Conservation (phyloP, 139 green algal genomes). For the Chlorella sp. region DNA sequence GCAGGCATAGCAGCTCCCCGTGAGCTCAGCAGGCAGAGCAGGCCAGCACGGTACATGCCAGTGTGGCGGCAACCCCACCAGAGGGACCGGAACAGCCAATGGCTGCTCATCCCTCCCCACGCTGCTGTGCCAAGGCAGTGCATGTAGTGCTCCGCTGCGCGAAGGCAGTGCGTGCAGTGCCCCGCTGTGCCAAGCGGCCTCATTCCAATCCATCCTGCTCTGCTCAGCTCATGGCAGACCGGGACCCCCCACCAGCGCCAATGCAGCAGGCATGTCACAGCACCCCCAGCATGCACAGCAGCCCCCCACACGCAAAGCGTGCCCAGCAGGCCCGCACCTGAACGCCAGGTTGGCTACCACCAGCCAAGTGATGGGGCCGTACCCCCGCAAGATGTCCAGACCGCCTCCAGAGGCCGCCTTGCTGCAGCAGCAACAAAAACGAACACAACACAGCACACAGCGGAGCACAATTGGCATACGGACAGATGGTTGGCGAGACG, state of each 20-base stretch:
- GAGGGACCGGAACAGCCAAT: no score
- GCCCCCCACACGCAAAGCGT: background rate
- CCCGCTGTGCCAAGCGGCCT: background rate
- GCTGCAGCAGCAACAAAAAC: background rate
- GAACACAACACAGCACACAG: background rate
- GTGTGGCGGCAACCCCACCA: no score
- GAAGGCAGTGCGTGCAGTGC: no score
- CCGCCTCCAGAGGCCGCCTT: background rate
- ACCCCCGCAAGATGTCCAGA: slow-evolving; percentile 51
- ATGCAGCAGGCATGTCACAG: background rate
- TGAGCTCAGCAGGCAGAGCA: background rate
- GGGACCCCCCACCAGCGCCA: no score
- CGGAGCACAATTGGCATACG: no score
- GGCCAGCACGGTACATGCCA: background rate
- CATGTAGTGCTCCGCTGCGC: no score
- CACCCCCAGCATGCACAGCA: background rate
- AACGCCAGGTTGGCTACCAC: slow-evolving; percentile 71
- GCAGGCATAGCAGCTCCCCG: background rate
- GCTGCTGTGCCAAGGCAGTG: background rate
- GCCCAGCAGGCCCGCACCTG: background rate
- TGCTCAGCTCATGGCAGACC: background rate
- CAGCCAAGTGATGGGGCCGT: slow-evolving; percentile 59
- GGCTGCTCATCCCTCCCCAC: background rate
- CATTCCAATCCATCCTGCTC: background rate
- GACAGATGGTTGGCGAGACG: no score